phyloP scores from a whole-genome alignment of 306 rosid genomes.

The Vigna reflexopilosa region DNA sequence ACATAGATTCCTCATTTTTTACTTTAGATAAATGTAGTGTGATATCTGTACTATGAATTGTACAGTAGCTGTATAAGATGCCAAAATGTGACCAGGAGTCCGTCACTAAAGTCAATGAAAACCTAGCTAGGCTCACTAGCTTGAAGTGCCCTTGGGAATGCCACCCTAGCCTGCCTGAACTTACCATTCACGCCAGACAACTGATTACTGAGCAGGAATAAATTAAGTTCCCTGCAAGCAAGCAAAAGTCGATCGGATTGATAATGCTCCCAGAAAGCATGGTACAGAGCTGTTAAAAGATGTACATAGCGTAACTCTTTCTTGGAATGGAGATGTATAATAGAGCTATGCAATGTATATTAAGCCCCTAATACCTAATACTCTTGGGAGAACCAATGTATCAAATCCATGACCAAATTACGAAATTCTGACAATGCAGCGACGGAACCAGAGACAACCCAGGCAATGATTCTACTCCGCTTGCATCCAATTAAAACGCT shows the following conservation, averaged over 20 bases:
- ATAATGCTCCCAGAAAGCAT: slow-evolving; percentile 34
- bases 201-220: slow-evolving; percentile 14
- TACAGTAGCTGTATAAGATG: neutral
- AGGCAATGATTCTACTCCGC: slow-evolving; percentile 40
- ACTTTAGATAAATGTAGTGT: neutral
- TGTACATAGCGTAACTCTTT: neutral
- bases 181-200: slow-evolving; percentile 41
- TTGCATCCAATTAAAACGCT: slow-evolving; percentile 13
- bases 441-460: slow-evolving; percentile 15
- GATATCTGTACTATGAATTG: neutral
- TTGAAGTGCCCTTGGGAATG: slow-evolving; percentile 20
- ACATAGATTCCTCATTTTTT: neutral
- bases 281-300: slow-evolving; percentile 12
- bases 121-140: slow-evolving; percentile 5
- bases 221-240: slow-evolving; percentile 36
- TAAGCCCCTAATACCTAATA: no score
- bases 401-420: slow-evolving; percentile 35
- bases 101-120: neutral
- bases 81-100: neutral
- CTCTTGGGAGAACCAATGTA: slow-evolving; percentile 11
- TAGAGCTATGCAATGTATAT: no score
- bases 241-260: slow-evolving; percentile 32
- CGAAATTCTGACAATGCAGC: slow-evolving; percentile 46
- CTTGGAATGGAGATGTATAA: neutral
- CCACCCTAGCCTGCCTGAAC: slow-evolving; percentile 40